Evolutionary conservation across 1,284 basidiomycete genomes (phyloP), one percentile per base, ranked within the genome.

Genomic region (Fomitopsis pinicola): DNA sequence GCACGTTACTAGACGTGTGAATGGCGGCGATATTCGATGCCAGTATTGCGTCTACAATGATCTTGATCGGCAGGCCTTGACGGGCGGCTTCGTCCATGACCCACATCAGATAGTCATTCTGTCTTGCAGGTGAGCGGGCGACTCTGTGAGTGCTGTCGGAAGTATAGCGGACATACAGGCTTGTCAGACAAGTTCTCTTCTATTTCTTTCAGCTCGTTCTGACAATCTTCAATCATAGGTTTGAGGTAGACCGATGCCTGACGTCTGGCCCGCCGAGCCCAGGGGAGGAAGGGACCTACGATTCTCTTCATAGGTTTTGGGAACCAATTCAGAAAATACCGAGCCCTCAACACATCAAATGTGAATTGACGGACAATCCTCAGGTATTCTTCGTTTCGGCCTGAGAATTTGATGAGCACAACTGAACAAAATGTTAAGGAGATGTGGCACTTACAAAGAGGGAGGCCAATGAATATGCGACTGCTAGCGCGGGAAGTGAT

Each of bases 231-330:
- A 19, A 72, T 67, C 9, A 64, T 35, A 4, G 69, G 67, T 17
- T 55, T 35, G 2, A 72, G 26, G 10, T 60, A 55, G 2, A 58
- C 55, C 4, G 59, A 9, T 3, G 58, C 50, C 12, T 55, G 46
- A 10, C 58, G 44, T 12, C 59, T 44, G 1, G 59, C 58, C 19
- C 35, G 52, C 26, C 45, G 54, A 17, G 59, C 60, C 50, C 54
- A 62, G 10, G 68, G 66, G n/a, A 72, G 35, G 12, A 66, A 55
- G 8, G 55, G 59, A 15, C 62, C 67, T 3, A 67, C 63, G 12
- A 69, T 12, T 80, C 75, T 75, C 62, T 75, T 75, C 38, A 82
- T 52, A 53, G 77, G 67, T 5, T 59, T 56, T 0, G 81, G 81
- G 58, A 78, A 74, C 10, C 72, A 33, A 30, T 67, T 73, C 28